A percentile compares a stretch with the other conserved stretches of the same genome.
Evolutionary conservation across 2,329 filamentous ascomycete species (phyloP).

Genomic region (Scolecobasidium constrictum): DNA sequence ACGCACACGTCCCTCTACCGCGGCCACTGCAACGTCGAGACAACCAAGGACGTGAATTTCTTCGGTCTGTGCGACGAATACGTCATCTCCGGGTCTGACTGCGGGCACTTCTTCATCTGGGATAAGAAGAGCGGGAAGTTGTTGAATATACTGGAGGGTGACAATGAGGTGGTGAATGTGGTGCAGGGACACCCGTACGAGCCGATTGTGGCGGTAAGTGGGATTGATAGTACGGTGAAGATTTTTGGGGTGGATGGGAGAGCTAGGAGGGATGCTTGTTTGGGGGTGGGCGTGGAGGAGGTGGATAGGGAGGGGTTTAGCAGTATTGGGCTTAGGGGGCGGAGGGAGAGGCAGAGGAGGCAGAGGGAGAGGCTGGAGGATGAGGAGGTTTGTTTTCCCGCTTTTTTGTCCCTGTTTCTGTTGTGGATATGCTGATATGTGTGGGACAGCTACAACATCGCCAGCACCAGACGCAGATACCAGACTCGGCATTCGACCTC

Average conservation of each 20-base stretch:
- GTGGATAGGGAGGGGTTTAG: background rate
- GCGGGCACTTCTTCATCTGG: conserved; percentile 59
- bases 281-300: background rate
- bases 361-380: background rate
- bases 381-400: background rate
- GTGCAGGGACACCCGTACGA: conserved; percentile 52
- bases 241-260: conserved; percentile 51
- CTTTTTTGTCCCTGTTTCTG: background rate
- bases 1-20: conserved; percentile 47
- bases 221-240: conserved; percentile 59
- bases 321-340: background rate
- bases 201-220: conserved; percentile 53
- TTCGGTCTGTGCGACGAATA: conserved; percentile 58
- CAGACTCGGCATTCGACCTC: background rate
- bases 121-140: conserved; percentile 50
- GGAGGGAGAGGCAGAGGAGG: background rate
- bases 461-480: background rate
- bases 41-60: conserved; percentile 60
- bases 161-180: conserved; percentile 61
- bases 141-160: conserved; percentile 54
- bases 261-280: conserved; percentile 1
- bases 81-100: conserved; percentile 56
- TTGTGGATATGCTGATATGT: background rate
- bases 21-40: conserved; percentile 57
- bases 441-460: no score